These are phyloP conservation scores for Trichoderma gamsii DNA, from an alignment of 495 filamentous ascomycete species.

Conservation along the genomic window DNA sequence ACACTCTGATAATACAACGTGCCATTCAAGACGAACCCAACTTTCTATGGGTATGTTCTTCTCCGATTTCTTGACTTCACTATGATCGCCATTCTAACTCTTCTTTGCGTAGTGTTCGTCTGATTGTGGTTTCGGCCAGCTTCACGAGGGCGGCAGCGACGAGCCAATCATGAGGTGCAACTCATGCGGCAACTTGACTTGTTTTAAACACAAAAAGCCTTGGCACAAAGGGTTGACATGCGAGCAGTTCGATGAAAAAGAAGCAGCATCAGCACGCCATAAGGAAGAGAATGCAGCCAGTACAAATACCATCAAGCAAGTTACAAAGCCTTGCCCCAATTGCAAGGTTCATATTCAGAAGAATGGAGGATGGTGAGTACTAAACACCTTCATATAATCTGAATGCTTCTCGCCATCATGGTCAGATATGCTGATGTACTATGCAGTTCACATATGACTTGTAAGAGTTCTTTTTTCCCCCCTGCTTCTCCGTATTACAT, in stretches of 20 bases:
- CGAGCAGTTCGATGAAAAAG: slow-evolving; percentile 35
- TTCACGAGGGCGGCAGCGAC: not conserved
- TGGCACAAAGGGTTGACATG: slow-evolving; percentile 47
- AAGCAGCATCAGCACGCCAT: not conserved
- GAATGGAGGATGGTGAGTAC: slow-evolving; percentile 12
- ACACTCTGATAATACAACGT: not conserved
- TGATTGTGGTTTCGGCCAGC: not conserved
- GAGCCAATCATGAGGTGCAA: slow-evolving; percentile 1
- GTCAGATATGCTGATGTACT: not conserved
- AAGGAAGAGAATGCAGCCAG: not conserved
- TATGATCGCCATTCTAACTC: not conserved
- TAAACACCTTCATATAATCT: too few relatives aligned
- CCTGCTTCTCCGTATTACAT: not conserved
- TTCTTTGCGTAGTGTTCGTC: not conserved
- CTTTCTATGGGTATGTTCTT: not conserved
- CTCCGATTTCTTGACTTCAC: not conserved
- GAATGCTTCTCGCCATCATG: too few relatives aligned
- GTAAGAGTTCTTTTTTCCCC: not conserved
- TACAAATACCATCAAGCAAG: not conserved
- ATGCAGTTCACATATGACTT: not conserved
- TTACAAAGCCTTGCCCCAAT: not conserved
- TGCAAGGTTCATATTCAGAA: not conserved
- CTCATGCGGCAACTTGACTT: slow-evolving; percentile 20
- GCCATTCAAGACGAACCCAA: not conserved
- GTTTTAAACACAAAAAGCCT: slow-evolving; percentile 37